Evolutionary conservation across 345 rosid genomes (phyloP), one percentile per base, ranked within the genome.

Genomic region (Balakata baccata): DNA sequence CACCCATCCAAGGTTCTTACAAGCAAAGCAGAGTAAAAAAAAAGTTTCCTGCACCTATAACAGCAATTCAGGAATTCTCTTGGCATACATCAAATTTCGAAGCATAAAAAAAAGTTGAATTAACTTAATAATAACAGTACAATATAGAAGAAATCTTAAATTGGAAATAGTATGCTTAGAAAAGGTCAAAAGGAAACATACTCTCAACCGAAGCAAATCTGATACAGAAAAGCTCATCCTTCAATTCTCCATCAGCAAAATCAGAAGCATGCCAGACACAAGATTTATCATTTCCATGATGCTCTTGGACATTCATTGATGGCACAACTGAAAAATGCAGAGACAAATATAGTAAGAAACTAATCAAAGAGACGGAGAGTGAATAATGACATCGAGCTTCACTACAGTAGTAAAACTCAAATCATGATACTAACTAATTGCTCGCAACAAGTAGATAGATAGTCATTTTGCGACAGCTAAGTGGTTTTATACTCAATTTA

Each of bases 161-260:
- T 17, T 2, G n/a, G 25, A n/a, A 69, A 39, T 37, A 43, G 43
- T 29, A 54, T 41, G 8, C 43, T 16, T 41, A 39, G 45, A 23
- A 56, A 17, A 34, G 47, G 60, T 39, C 12, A 4, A 11, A 56
- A 17, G 22, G 23, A 29, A 1, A 86, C 93, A 76, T 81, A 91
- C 95, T 86, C 75, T 91, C 92, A 38, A 89, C 75, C 0, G 93
- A 88, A 12, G 85, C 87, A 78, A 93, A 93, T 16, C 92, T 80
- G 74, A 89, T 89, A 78, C 97, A 91, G 87, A 91, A 89, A 46
- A 86, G 87, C 81, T 89, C 95, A 64, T 91, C 86, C 79, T 88
- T 89, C 87, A 89, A 74, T 82, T 87, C 92, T 11, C 91, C 90
- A 72, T 90, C 95, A 23, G 92, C 89, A 70, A 83, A 90, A 81